Base-by-base conservation (phyloP, 2,329 filamentous ascomycete genomes). In the Exophiala sp. region DNA sequence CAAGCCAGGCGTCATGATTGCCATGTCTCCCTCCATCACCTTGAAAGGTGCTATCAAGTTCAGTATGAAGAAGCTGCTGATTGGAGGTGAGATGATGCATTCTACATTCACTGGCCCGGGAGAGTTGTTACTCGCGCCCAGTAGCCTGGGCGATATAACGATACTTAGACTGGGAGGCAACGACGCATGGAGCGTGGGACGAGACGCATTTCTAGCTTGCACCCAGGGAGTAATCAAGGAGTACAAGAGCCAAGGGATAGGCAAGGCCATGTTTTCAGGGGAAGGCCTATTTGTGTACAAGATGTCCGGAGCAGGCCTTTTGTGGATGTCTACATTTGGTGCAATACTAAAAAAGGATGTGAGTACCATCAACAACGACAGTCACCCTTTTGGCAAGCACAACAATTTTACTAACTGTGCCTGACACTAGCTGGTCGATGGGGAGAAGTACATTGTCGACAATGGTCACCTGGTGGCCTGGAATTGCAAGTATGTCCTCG, bases 301-400 rank as follows among this genome's bases (percentile, higher is more conserved):
- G 66, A 85, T 97, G 8, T 80, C 75, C 11, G 91, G 91, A 0
- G 78, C 75, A 5, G 93, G 93, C 0, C 72, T 97, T 29, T 64
- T 95, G 34, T 98, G 91, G 88, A 76, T 96, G 40, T 86, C 88
- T 7, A 95, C 88, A 63, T 93, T 98, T 62, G 93, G 93, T 5
- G 93, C 93, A 4, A 95, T 98, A 54, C 88, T 97, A 55, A 79
- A 86, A 63, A 97, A 97, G 71, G 89, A 96, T 66, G 87, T 94
- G 65, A 73, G 85, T 77, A 4, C 11, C 40, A 3, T 2, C 24
- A 42, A 23, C 27, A 2, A 11, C 30, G 16, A 9, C 21, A 13
- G 19, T n/a, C 42, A 6, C 2, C 2, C 40, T n/a, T n/a, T 42
- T 22, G 7, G 5, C 21, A 7, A 19, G 16, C n/a, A 5, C 38